These are phyloP conservation scores for Arabis alpina DNA, from an alignment of 345 rosid genomes.

Conservation along the genomic window DNA sequence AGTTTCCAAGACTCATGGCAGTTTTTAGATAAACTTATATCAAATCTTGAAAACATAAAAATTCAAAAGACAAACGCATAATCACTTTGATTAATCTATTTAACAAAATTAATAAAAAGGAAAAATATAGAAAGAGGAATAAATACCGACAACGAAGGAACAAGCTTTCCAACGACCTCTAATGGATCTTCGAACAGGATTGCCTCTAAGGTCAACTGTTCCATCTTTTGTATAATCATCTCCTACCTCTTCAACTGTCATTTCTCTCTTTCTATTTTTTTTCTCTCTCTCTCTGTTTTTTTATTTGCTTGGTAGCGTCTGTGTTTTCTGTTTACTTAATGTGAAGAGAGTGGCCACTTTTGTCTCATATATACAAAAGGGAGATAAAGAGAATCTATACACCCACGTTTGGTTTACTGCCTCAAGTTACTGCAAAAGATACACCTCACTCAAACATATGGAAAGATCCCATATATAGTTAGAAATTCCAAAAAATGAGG, in stretches of 20 bases:
- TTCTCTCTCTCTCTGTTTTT: not conserved
- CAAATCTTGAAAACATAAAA: not conserved
- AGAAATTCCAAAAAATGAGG: too few relatives aligned
- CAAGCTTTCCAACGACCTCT: slow-evolving; percentile 94
- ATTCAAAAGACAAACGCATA: not conserved
- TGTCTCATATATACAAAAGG: slow-evolving; percentile 13
- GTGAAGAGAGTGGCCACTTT: slow-evolving; percentile 18
- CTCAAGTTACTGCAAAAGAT: not conserved
- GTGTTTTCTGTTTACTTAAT: not conserved
- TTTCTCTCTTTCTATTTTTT: slow-evolving; percentile 8
- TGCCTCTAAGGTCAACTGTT: slow-evolving; percentile 86
- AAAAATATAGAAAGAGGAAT: not conserved
- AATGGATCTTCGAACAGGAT: slow-evolving; percentile 74
- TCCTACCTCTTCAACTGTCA: slow-evolving; percentile 47
- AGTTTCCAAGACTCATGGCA: slow-evolving; percentile 30
- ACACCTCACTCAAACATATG: too few relatives aligned
- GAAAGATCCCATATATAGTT: too few relatives aligned
- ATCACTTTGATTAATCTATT: not conserved
- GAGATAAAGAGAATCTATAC: slow-evolving; percentile 16
- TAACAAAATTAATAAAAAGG: not conserved
- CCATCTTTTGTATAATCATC: slow-evolving; percentile 86
- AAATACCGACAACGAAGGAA: slow-evolving; percentile 75
- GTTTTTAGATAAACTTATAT: not conserved
- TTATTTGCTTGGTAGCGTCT: slow-evolving; percentile 3
- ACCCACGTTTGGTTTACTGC: not conserved